A percentile compares a stretch with the other conserved stretches of the same genome.
phyloP scores from a whole-genome alignment of 768 basidiomycete genomes.

The Sistotremastrum niveocremeum region DNA sequence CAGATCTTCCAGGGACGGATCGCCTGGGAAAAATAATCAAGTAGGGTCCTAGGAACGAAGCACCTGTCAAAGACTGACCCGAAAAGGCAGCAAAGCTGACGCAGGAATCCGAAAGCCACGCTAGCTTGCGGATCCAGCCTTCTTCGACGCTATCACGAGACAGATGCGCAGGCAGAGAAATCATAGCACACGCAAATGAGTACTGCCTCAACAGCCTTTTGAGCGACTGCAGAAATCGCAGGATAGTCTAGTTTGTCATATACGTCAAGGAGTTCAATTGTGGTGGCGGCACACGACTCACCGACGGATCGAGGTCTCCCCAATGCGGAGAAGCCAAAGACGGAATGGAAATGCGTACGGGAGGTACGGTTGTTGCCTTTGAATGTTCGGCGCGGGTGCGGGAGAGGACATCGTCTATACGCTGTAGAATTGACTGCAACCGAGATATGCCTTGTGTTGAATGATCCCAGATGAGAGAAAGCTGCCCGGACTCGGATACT shows the following conservation, averaged over 20 bases:
- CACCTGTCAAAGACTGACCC: constrained; percentile 33
- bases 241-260: constrained; percentile 37
- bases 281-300: constrained; percentile 18
- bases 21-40: constrained; percentile 29
- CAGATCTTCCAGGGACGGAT: constrained; percentile 56
- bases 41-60: constrained; percentile 4
- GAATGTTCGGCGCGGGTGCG: no score
- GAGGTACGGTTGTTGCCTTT: constrained; percentile 3
- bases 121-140: constrained; percentile 67
- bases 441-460: not conserved
- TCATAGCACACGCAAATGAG: constrained; percentile 49
- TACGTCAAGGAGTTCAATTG: constrained; percentile 3
- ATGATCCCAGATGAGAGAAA: constrained; percentile 11
- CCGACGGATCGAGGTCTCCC: constrained; percentile 49
- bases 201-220: constrained; percentile 43
- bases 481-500: constrained; percentile 24
- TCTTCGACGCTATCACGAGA: constrained; percentile 47
- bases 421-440: no score
- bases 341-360: constrained; percentile 48
- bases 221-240: constrained; percentile 60
- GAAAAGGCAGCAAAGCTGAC: constrained; percentile 68
- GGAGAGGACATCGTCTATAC: no score
- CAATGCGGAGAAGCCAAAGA: constrained; percentile 50
- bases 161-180: constrained; percentile 52
- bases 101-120: constrained; percentile 67